phyloP scores from a whole-genome alignment of 208 protist species.

The Tetramitus jugosus region DNA sequence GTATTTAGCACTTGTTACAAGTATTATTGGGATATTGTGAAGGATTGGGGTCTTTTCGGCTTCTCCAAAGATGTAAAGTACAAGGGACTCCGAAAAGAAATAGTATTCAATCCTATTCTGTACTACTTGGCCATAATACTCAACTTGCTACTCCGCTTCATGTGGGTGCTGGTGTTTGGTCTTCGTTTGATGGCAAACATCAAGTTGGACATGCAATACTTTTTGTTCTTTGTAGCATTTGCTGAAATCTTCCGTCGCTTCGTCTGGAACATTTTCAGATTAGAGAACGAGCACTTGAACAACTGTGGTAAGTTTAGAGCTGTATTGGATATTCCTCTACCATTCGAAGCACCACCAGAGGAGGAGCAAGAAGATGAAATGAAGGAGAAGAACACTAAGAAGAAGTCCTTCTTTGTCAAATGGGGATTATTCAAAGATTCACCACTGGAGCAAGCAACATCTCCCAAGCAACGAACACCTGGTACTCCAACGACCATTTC shows the following conservation, averaged over 20 bases:
- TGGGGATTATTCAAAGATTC: no score
- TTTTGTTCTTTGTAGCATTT: background rate
- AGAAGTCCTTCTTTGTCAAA: no score
- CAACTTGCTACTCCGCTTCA: background rate
- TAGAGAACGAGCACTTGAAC: background rate
- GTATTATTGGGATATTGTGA: background rate
- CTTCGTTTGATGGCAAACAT: background rate
- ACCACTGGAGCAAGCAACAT: no score
- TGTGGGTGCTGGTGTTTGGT: background rate
- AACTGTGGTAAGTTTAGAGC: conserved; percentile 12
- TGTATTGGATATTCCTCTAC: background rate
- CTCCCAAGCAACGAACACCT: no score
- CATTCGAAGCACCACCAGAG: background rate
- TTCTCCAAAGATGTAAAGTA: background rate
- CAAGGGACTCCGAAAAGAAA: background rate
- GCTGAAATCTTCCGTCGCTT: conserved; percentile 6
- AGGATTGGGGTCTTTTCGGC: conserved; percentile 16
- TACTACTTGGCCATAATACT: conserved; percentile 22
- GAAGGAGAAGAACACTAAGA: background rate
- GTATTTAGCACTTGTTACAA: background rate
- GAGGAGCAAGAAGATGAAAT: background rate
- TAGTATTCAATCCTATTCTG: background rate
- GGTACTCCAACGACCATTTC: no score
- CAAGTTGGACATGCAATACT: background rate
- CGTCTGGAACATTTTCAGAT: conserved; percentile 9